Percentiles rank a stretch among this genome's conserved stretches.
phyloP scores from a whole-genome alignment of 768 basidiomycete genomes.

The Asterophora lycoperdoides region DNA sequence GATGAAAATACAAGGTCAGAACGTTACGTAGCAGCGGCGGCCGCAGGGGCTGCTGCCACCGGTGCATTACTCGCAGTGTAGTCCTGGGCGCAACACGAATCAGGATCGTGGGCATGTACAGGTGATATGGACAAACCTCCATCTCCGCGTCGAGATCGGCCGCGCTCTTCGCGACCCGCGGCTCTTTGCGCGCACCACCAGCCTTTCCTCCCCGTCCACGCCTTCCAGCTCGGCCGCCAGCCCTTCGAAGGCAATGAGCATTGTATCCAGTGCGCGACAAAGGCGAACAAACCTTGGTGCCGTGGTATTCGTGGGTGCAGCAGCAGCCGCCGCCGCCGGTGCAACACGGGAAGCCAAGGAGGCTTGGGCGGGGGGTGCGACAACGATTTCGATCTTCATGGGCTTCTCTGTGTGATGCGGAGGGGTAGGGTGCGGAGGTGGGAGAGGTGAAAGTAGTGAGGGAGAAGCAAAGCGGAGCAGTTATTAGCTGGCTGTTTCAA shows the following conservation, averaged over 20 bases:
- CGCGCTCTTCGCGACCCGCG: conserved; percentile 66
- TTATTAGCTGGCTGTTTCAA: conserved; percentile 46
- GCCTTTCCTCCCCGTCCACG: conserved; percentile 39
- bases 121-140: conserved; percentile 55
- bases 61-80: conserved; percentile 61
- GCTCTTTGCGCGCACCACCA: conserved; percentile 52
- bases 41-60: conserved; percentile 35
- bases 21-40: conserved; percentile 20
- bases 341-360: conserved; percentile 84
- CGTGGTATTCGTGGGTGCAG: conserved; percentile 24
- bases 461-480: conserved; percentile 38
- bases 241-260: conserved; percentile 20
- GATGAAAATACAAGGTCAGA: conserved; percentile 14
- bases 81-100: conserved; percentile 38
- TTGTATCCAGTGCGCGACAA: conserved; percentile 1
- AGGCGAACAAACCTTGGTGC: conserved; percentile 27
- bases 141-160: conserved; percentile 98
- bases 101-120: conserved; percentile 4
- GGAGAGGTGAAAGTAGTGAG: conserved; percentile 31
- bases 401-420: conserved; percentile 71
- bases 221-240: conserved; percentile 40
- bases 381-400: conserved; percentile 98
- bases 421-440: conserved; percentile 28
- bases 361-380: conserved; percentile 76
- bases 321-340: conserved; percentile 48